Evolutionary conservation across 352 stramenopile genomes (phyloP).

Genomic region (Pythium angustatum): DNA sequence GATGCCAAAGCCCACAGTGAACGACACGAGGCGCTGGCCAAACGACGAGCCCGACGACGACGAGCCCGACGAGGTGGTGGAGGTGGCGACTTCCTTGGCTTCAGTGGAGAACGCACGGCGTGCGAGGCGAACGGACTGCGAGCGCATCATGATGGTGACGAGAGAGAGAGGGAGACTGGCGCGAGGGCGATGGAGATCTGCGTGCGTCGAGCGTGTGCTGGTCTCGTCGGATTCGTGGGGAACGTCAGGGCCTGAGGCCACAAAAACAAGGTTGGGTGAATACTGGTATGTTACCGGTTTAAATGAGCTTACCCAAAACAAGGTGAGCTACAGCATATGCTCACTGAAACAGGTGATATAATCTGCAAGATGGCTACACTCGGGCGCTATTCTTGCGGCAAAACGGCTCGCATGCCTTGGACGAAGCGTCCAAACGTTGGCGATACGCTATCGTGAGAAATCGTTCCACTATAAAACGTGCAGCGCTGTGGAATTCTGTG

Average conservation of each 20-base stretch:
- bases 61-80: constrained; percentile 35
- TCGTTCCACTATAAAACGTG: too few relatives aligned
- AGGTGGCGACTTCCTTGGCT: constrained; percentile 42
- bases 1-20: constrained; percentile 65
- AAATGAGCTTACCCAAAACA: constrained; percentile 11
- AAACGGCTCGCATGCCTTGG: background rate
- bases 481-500: too few relatives aligned
- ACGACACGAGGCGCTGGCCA: constrained; percentile 67
- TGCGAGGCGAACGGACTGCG: constrained; percentile 24
- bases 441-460: too few relatives aligned
- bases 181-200: constrained; percentile 8
- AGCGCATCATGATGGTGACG: constrained; percentile 27
- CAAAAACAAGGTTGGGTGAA: constrained; percentile 23
- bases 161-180: background rate
- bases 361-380: constrained; percentile 18
- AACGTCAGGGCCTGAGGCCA: constrained; percentile 26
- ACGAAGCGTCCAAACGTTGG: too few relatives aligned
- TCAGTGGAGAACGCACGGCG: constrained; percentile 63
- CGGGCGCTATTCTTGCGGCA: background rate
- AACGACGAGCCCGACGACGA: constrained; percentile 76
- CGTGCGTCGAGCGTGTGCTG: background rate
- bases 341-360: background rate
- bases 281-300: constrained; percentile 28
- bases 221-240: constrained; percentile 19
- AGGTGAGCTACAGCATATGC: background rate